These are phyloP conservation scores for Neckera pumila DNA, from an alignment of 225 moss, liverwort and hornwort genomes.

Conservation along the genomic window DNA sequence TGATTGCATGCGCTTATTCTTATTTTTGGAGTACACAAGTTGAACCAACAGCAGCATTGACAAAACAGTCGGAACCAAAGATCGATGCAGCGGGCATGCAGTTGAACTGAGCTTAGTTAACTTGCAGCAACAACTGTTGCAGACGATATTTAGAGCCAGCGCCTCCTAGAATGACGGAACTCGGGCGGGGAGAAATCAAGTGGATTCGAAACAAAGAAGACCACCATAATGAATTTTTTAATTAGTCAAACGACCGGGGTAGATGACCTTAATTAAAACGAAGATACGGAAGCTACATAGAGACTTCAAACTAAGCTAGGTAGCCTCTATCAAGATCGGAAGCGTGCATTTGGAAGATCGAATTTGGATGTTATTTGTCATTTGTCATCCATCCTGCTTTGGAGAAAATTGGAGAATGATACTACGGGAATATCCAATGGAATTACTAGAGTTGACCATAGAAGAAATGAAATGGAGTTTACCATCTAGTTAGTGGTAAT, in stretches of 20 bases:
- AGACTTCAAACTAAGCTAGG: background rate
- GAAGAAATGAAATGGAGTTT: no score
- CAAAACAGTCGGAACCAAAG: no score
- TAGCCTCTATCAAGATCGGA: no score
- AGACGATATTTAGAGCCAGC: background rate
- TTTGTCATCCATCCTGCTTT: no score
- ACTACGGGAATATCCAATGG: no score
- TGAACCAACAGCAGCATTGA: background rate
- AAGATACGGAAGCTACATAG: background rate
- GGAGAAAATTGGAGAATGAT: no score
- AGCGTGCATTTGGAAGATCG: no score
- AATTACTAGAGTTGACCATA: no score
- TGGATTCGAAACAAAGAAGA: background rate
- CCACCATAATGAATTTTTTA: background rate
- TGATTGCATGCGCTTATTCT: background rate
- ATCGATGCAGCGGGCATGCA: background rate
- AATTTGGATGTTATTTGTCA: no score
- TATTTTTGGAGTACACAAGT: background rate
- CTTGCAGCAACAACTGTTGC: background rate
- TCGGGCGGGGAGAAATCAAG: background rate
- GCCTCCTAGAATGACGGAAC: background rate
- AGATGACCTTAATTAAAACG: background rate
- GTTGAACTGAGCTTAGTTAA: background rate
- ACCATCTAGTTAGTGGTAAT: no score
- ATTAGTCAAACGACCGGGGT: background rate